phyloP scores from a whole-genome alignment of 23 red algal genomes.

The Gracilaria caudata region DNA sequence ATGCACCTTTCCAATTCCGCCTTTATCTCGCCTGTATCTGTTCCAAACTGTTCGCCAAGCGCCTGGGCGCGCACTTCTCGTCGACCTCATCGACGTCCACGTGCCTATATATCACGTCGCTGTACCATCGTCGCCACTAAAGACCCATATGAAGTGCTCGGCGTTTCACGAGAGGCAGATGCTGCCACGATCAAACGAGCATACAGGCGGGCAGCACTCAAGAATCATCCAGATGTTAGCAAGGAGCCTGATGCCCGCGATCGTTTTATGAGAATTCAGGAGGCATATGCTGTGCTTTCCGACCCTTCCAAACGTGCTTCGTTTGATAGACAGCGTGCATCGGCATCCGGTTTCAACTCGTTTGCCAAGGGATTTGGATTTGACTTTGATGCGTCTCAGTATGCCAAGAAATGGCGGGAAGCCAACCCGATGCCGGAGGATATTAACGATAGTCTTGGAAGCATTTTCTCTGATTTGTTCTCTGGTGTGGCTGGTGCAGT shows the following conservation, averaged over 20 bases:
- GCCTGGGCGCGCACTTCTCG: neutral
- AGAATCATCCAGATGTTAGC: slow-evolving; percentile 94
- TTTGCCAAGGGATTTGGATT: slow-evolving; percentile 30
- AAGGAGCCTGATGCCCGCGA: slow-evolving; percentile 87
- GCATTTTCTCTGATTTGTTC: slow-evolving; percentile 90
- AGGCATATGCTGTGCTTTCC: slow-evolving; percentile 92
- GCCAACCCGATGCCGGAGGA: slow-evolving; percentile 78
- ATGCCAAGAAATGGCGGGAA: slow-evolving; percentile 55
- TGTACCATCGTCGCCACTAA: neutral
- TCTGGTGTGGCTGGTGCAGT: slow-evolving; percentile 58
- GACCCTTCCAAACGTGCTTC: slow-evolving; percentile 53
- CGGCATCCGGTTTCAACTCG: slow-evolving; percentile 25
- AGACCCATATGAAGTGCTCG: slow-evolving; percentile 82
- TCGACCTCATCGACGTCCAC: neutral
- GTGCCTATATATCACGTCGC: neutral
- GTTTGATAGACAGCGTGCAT: slow-evolving; percentile 56
- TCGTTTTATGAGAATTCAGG: slow-evolving; percentile 83
- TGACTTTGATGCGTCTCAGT: slow-evolving; percentile 40
- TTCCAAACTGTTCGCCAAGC: neutral
- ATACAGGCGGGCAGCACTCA: slow-evolving; percentile 81
- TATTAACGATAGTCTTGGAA: slow-evolving; percentile 76
- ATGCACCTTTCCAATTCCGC: neutral
- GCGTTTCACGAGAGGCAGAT: slow-evolving; percentile 62
- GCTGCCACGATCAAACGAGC: slow-evolving; percentile 85
- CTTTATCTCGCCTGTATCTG: neutral